Conservation (phyloP, 139 green algal species). For the Dunaliella primolecta region DNA sequence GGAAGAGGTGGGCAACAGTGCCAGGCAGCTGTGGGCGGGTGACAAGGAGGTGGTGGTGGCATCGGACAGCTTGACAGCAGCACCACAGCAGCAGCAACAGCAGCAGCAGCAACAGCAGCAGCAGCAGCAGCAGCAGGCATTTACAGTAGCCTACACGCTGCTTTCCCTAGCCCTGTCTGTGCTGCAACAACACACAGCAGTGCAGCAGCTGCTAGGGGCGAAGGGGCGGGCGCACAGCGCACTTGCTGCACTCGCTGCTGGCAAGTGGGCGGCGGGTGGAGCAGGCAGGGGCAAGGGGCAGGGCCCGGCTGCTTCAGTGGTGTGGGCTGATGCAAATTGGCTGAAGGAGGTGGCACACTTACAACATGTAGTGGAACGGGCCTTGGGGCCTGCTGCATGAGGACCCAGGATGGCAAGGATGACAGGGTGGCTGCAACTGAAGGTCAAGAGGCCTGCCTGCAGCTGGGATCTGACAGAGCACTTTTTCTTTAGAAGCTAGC, state of each 20-base stretch:
- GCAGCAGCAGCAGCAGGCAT: not conserved
- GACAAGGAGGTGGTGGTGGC: not conserved
- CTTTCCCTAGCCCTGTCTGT: not conserved
- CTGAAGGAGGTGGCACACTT: not conserved
- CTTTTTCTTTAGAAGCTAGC: too few relatives aligned
- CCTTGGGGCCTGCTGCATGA: not conserved
- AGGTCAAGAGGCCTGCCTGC: too few relatives aligned
- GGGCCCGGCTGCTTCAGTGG: too few relatives aligned
- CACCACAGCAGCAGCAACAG: too few relatives aligned
- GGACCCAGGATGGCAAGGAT: too few relatives aligned
- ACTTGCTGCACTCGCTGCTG: not conserved
- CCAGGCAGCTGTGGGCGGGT: not conserved
- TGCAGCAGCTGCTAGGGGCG: not conserved
- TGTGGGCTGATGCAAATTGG: not conserved
- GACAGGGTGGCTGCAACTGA: too few relatives aligned
- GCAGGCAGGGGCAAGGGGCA: not conserved
- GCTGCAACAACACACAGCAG: not conserved
- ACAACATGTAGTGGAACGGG: not conserved
- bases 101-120: too few relatives aligned
- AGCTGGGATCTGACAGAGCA: too few relatives aligned
- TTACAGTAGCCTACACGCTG: not conserved
- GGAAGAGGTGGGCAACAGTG: not conserved
- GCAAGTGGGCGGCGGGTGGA: not conserved
- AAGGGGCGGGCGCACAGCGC: not conserved
- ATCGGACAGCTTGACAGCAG: not conserved